Percentiles rank a stretch among this genome's conserved stretches.
Evolutionary conservation across 1,139 yeast genomes (phyloP).

Genomic region (Debaryomyces subglobosus): DNA sequence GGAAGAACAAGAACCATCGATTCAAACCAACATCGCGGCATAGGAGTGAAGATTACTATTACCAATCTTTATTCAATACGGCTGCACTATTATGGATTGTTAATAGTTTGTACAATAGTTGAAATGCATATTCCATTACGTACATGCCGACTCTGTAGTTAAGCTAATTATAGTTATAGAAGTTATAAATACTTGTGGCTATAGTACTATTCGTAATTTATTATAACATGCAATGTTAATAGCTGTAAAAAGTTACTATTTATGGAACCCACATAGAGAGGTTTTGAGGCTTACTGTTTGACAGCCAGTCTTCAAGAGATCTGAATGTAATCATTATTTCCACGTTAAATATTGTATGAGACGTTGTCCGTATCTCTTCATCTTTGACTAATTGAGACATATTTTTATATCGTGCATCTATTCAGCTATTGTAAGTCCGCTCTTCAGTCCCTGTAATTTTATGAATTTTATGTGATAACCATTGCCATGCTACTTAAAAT

Average conservation of each 20-base stretch:
- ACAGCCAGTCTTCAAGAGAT: background rate
- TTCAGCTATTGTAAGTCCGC: background rate
- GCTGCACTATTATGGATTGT: background rate
- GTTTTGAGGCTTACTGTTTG: too few relatives aligned
- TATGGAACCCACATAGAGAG: too few relatives aligned
- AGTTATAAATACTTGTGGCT: too few relatives aligned
- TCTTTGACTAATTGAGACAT: background rate
- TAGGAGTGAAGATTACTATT: slow-evolving; percentile 9
- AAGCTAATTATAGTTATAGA: too few relatives aligned
- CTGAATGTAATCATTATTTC: background rate
- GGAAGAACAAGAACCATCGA: slow-evolving; percentile 46
- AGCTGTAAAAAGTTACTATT: too few relatives aligned
- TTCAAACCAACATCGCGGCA: slow-evolving; percentile 36
- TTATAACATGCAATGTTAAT: too few relatives aligned
- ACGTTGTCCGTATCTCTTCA: background rate
- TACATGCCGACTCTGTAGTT: too few relatives aligned
- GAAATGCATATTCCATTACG: slow-evolving; percentile 3
- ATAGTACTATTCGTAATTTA: too few relatives aligned
- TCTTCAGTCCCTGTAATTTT: background rate
- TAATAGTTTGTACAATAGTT: slow-evolving; percentile 8
- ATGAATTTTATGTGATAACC: too few relatives aligned
- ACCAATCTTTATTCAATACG: background rate
- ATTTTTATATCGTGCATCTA: background rate
- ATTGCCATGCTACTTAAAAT: too few relatives aligned
- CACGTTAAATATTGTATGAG: background rate